These are phyloP conservation scores for Bassia scoparia DNA, from an alignment of 148 eudicot species.

Conservation along the genomic window DNA sequence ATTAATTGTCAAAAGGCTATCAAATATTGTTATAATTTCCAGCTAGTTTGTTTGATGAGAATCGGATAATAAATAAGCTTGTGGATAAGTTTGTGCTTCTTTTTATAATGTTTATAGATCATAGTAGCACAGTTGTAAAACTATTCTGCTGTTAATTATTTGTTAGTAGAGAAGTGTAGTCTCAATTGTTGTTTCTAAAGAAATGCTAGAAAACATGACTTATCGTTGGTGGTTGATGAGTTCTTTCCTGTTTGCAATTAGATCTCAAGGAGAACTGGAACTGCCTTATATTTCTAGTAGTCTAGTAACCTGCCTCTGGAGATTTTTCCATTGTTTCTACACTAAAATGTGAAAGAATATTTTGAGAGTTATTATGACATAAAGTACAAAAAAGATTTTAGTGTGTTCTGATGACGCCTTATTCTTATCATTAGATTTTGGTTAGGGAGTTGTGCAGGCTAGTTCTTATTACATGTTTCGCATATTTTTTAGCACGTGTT, in stretches of 20 bases:
- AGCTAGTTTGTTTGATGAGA: neutral
- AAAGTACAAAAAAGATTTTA: neutral
- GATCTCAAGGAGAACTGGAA: neutral
- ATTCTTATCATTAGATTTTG: neutral
- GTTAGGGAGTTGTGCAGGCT: neutral
- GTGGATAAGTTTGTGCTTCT: no score
- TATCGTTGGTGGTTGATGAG: neutral
- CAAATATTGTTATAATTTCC: neutral
- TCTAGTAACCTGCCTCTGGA: neutral
- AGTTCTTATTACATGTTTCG: neutral
- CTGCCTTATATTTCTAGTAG: neutral
- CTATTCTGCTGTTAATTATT: no score
- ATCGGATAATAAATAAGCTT: neutral
- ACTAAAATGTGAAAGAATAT: neutral
- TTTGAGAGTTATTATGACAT: neutral
- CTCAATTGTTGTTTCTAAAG: no score
- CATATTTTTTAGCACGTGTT: neutral
- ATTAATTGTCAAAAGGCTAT: neutral
- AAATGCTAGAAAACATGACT: no score
- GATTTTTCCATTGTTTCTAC: neutral
- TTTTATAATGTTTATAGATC: no score
- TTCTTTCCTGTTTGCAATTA: neutral
- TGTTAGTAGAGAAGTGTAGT: no score
- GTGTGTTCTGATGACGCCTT: neutral
- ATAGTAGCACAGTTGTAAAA: no score